Percentiles rank a stretch among this genome's conserved stretches.
Evolutionary conservation across 1,284 basidiomycete genomes (phyloP).

Genomic region (Afroboletus lepidellus): DNA sequence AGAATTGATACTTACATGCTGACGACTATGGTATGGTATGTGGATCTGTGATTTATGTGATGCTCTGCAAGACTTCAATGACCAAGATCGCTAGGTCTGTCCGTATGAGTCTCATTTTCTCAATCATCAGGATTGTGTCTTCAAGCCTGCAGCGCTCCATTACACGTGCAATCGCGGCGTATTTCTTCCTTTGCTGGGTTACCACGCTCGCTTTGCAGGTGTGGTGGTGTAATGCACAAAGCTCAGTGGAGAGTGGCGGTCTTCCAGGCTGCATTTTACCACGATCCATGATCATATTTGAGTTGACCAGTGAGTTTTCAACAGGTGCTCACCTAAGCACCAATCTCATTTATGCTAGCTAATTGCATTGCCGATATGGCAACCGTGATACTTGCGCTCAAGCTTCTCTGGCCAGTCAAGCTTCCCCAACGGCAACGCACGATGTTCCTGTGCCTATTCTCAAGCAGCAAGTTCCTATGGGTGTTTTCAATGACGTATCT

Average conservation of each 20-base stretch:
- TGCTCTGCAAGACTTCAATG: background rate
- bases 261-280: constrained; percentile 1
- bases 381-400: constrained; percentile 4
- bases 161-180: background rate
- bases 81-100: constrained; percentile 7
- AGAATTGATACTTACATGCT: constrained; percentile 9
- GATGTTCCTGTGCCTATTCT: constrained; percentile 19
- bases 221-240: constrained; percentile 4
- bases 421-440: constrained; percentile 12
- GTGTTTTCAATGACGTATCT: constrained; percentile 2
- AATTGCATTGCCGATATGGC: background rate
- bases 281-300: background rate
- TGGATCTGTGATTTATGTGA: background rate
- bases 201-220: background rate
- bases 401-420: constrained; percentile 14
- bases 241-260: no score
- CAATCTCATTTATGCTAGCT: background rate
- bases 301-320: constrained; percentile 3
- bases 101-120: constrained; percentile 17
- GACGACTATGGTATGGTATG: constrained; percentile 10
- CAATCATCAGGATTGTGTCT: constrained; percentile 7
- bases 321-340: no score
- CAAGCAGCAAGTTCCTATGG: constrained; percentile 7
- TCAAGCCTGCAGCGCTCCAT: constrained; percentile 1
- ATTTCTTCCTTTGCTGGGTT: constrained; percentile 10